Percentiles rank a stretch among this genome's conserved stretches.
Evolutionary conservation across 257 asterid genomes (phyloP).

Genomic region (Nicotiana noctiflora): DNA sequence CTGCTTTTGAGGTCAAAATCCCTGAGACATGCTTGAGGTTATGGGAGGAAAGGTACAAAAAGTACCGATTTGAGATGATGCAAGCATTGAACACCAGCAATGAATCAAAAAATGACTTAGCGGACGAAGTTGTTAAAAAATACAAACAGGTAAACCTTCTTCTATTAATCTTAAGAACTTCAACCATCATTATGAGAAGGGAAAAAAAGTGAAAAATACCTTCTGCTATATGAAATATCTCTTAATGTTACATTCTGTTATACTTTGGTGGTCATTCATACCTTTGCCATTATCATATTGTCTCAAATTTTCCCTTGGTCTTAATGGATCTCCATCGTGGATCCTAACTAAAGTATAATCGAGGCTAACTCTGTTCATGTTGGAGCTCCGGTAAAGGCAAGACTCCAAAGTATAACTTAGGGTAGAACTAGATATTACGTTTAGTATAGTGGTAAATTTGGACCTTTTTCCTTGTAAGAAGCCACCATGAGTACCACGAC

Average conservation of each 20-base stretch:
- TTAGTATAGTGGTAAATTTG: too few relatives aligned
- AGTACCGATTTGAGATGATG: conserved; percentile 45
- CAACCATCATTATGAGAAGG: neutral
- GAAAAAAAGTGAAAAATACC: neutral
- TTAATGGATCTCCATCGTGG: neutral
- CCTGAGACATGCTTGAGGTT: conserved; percentile 17
- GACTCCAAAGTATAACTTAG: neutral
- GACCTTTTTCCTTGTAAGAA: neutral
- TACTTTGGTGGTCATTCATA: neutral
- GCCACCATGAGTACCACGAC: neutral
- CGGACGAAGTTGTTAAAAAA: conserved; percentile 43
- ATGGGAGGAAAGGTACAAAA: conserved; percentile 38
- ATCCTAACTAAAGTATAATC: neutral
- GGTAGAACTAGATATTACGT: neutral
- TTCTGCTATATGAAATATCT: neutral
- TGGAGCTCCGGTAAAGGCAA: neutral
- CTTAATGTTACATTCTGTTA: neutral
- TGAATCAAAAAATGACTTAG: conserved; percentile 36
- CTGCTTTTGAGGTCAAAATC: conserved; percentile 30
- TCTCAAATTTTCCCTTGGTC: neutral
- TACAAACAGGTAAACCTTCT: conserved; percentile 50
- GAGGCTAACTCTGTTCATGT: neutral
- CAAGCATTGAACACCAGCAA: conserved; percentile 22
- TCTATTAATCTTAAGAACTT: neutral
- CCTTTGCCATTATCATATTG: neutral